A percentile compares a stretch with the other conserved stretches of the same genome.
Evolutionary conservation across 768 basidiomycete species (phyloP).

Genomic region (Suillus subluteus): DNA sequence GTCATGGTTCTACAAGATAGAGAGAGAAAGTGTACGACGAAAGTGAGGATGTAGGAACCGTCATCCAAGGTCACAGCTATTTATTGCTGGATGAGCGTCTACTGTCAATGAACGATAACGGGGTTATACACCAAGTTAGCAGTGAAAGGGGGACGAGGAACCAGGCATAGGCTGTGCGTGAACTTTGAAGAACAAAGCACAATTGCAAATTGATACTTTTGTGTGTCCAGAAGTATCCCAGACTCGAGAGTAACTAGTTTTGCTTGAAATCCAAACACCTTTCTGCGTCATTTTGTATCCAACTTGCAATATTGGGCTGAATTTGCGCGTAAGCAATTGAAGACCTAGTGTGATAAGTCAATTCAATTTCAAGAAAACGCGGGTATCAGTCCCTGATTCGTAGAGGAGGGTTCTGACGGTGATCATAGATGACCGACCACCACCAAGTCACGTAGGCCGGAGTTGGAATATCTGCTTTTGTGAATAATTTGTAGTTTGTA

Average conservation of each 20-base stretch:
- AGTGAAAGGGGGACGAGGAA: background rate
- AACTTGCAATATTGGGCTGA: background rate
- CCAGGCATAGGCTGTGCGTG: background rate
- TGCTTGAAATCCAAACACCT: background rate
- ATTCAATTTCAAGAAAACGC: background rate
- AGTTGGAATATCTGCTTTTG: no score
- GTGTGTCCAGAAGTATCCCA: background rate
- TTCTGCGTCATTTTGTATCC: background rate
- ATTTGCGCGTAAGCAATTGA: background rate
- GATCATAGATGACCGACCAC: background rate
- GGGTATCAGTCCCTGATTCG: background rate
- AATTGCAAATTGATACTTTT: background rate
- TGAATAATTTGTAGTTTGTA: no score
- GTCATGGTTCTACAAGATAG: constrained; percentile 2
- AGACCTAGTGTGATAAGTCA: background rate
- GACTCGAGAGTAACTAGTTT: background rate
- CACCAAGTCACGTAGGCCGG: no score
- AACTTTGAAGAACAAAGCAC: background rate
- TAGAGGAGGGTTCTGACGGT: no score
- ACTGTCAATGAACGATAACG: constrained; percentile 1
- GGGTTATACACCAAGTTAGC: constrained; percentile 4
- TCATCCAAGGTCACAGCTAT: constrained; percentile 1
- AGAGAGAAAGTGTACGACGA: background rate
- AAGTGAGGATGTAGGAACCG: constrained; percentile 4
- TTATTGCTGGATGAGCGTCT: constrained; percentile 12